phyloP scores from a whole-genome alignment of 163 green algal genomes.

The Prototheca stagnorum region DNA sequence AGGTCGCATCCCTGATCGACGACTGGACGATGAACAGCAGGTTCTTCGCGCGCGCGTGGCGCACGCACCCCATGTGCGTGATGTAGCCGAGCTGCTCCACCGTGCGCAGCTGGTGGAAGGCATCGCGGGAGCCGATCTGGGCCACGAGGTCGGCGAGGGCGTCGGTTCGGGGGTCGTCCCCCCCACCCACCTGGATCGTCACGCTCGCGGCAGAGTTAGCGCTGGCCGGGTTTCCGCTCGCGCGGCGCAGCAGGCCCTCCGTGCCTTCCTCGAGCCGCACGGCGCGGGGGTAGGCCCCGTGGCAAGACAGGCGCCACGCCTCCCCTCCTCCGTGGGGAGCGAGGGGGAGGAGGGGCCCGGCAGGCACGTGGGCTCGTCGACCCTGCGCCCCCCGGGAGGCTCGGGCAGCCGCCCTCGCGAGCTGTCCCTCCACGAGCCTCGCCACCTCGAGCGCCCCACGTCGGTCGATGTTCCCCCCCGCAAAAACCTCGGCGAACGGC shows the following conservation, averaged over 20 bases:
- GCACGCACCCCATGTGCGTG: slow-evolving; percentile 13
- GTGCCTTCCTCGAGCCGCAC: slow-evolving; percentile 26
- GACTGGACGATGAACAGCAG: slow-evolving; percentile 57
- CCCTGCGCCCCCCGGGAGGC: too few relatives aligned
- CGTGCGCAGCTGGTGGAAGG: slow-evolving; percentile 70
- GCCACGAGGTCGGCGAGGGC: slow-evolving; percentile 58
- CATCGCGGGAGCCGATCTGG: slow-evolving; percentile 54
- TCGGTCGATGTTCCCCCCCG: too few relatives aligned
- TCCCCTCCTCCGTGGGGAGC: too few relatives aligned
- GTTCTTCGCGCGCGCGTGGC: slow-evolving; percentile 13
- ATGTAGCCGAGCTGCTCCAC: slow-evolving; percentile 42
- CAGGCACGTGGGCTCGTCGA: too few relatives aligned
- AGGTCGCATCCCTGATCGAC: slow-evolving; percentile 13
- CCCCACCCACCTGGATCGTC: slow-evolving; percentile 54
- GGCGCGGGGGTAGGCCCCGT: slow-evolving; percentile 27
- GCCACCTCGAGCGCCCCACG: too few relatives aligned
- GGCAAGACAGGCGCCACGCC: slow-evolving; percentile 24
- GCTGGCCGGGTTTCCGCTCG: slow-evolving; percentile 46
- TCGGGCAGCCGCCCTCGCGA: too few relatives aligned
- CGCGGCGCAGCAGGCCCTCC: slow-evolving; percentile 16
- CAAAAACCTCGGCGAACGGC: too few relatives aligned
- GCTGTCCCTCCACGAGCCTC: slow-evolving; percentile 3
- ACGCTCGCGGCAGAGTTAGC: slow-evolving; percentile 61
- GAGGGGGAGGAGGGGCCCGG: too few relatives aligned
- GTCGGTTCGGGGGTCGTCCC: slow-evolving; percentile 45